A percentile compares a stretch with the other conserved stretches of the same genome.
phyloP scores from a whole-genome alignment of 139 green algal species.

The Chlamydomonas sp. region DNA sequence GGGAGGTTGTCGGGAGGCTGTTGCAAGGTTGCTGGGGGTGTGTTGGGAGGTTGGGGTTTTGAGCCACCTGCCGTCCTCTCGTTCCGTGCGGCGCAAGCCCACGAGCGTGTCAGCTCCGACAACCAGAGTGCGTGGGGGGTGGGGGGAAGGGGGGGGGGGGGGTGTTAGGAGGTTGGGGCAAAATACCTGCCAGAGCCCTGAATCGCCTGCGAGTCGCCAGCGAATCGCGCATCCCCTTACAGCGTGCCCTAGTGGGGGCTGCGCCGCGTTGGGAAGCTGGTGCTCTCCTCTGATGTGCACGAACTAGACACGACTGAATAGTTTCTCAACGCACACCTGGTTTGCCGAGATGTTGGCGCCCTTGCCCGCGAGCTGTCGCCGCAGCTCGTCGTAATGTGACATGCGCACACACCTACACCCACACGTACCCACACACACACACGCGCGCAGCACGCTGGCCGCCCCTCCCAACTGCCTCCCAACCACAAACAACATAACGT shows the following conservation, averaged over 20 bases:
- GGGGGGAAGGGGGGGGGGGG: neutral
- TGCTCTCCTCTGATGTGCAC: neutral
- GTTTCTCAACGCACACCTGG: no score
- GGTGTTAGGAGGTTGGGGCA: neutral
- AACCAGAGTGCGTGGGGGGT: conserved; percentile 8
- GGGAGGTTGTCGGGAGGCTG: no score
- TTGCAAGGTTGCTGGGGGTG: no score
- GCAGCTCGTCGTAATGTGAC: conserved; percentile 48
- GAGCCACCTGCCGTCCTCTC: neutral
- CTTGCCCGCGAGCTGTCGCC: conserved; percentile 27
- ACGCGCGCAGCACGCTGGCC: neutral
- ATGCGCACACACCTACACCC: conserved; percentile 46
- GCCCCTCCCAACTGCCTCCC: neutral
- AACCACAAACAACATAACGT: no score
- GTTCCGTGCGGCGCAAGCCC: conserved; percentile 27
- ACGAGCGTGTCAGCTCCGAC: conserved; percentile 36
- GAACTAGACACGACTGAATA: no score
- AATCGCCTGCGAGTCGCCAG: no score
- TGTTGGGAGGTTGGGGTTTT: neutral
- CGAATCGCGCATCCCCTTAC: no score
- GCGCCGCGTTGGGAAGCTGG: neutral
- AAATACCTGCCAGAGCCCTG: no score
- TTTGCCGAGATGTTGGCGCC: conserved; percentile 22
- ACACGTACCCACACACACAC: no score
- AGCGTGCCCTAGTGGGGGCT: no score